Evolutionary conservation across 1,139 yeast species (phyloP).

Genomic region (Candida freyschussii): DNA sequence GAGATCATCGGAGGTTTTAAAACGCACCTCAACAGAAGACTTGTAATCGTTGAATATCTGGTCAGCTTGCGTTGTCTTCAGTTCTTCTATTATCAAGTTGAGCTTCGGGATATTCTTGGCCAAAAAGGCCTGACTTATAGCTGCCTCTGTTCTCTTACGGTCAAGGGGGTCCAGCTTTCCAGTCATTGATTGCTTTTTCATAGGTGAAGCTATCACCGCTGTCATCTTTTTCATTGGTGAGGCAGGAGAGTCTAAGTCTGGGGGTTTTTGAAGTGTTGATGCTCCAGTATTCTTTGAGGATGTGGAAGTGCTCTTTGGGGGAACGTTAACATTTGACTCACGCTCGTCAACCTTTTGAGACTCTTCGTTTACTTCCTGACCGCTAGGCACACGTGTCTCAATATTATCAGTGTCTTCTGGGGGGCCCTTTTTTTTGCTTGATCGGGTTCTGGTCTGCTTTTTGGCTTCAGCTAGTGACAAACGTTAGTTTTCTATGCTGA

Average conservation of each 20-base stretch:
- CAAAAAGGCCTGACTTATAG: conserved; percentile 15
- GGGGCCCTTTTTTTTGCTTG: conserved; percentile 3
- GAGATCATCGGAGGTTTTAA: conserved; percentile 29
- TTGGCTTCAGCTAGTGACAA: neutral
- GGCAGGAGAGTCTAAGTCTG: conserved; percentile 9
- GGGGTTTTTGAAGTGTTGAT: conserved; percentile 5
- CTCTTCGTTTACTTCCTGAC: neutral
- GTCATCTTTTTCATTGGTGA: conserved; percentile 15
- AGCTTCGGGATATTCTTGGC: conserved; percentile 21
- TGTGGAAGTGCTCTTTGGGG: neutral
- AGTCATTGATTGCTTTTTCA: conserved; percentile 4
- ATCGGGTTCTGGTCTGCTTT: conserved; percentile 1
- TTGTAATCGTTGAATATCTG: conserved; percentile 27
- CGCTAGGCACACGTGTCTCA: neutral
- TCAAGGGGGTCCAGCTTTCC: conserved; percentile 15
- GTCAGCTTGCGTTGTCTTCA: conserved; percentile 27
- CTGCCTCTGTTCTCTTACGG: conserved; percentile 9
- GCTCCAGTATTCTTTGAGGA: conserved; percentile 2
- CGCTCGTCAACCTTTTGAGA: conserved; percentile 8
- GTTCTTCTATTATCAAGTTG: conserved; percentile 21
- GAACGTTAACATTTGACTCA: conserved; percentile 3
- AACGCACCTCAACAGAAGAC: conserved; percentile 27
- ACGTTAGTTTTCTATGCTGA: too few relatives aligned
- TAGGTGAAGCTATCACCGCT: conserved; percentile 4
- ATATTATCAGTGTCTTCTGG: neutral